phyloP scores from a whole-genome alignment of 768 basidiomycete species.

The Aureoboletus auriporus region DNA sequence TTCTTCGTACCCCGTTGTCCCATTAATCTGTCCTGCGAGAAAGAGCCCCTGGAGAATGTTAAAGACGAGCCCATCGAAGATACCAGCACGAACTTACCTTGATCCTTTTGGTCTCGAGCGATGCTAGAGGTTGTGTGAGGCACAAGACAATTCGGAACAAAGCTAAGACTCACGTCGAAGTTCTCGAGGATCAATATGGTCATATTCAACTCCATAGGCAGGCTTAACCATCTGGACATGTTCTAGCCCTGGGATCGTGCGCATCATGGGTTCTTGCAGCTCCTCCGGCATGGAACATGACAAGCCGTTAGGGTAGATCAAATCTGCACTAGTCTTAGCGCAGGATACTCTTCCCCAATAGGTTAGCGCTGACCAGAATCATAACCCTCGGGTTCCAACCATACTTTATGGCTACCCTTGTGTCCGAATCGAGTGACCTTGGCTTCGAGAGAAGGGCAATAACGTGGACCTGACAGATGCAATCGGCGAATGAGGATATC shows the following conservation, averaged over 20 bases:
- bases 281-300: constrained; percentile 88
- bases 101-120: constrained; percentile 83
- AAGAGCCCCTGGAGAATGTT: constrained; percentile 58
- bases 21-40: constrained; percentile 89
- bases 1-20: constrained; percentile 93
- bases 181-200: constrained; percentile 84
- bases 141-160: neutral
- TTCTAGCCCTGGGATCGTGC: constrained; percentile 81
- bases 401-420: constrained; percentile 68
- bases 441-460: constrained; percentile 88
- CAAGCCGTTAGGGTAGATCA: constrained; percentile 89
- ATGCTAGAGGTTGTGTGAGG: constrained; percentile 41
- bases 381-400: constrained; percentile 92
- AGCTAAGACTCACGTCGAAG: constrained; percentile 51
- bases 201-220: constrained; percentile 92
- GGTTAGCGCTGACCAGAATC: constrained; percentile 60
- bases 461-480: constrained; percentile 64
- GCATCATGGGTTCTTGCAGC: constrained; percentile 77
- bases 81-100: constrained; percentile 36
- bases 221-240: constrained; percentile 79
- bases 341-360: neutral
- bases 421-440: constrained; percentile 79
- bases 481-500: neutral
- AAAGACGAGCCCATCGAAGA: neutral
- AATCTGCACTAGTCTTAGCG: constrained; percentile 40